A percentile compares a stretch with the other conserved stretches of the same genome.
Evolutionary conservation across 495 filamentous ascomycete species (phyloP).

Genomic region (Penicillium atrosanguineum): DNA sequence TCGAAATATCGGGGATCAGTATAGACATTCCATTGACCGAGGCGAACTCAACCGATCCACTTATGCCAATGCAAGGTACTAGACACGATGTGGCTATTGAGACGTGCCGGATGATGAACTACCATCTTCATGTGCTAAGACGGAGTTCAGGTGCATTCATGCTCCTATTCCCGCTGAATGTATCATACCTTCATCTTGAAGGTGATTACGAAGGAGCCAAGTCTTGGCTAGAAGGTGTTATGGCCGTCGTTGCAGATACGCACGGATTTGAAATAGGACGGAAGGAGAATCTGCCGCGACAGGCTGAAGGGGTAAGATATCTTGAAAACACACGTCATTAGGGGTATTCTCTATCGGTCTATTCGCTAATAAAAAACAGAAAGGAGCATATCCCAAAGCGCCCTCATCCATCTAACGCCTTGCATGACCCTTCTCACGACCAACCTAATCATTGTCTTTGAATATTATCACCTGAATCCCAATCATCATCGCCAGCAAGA

Average conservation of each 20-base stretch:
- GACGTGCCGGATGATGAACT: slow-evolving; percentile 19
- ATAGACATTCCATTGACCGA: not conserved
- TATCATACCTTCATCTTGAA: slow-evolving; percentile 13
- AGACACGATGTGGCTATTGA: slow-evolving; percentile 17
- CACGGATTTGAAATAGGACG: slow-evolving; percentile 22
- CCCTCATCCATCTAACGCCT: not conserved
- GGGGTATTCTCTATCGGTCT: too few relatives aligned
- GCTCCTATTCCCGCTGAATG: slow-evolving; percentile 20
- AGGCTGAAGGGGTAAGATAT: not conserved
- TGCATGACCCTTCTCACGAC: not conserved
- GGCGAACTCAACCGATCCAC: slow-evolving; percentile 8
- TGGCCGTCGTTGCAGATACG: slow-evolving; percentile 12
- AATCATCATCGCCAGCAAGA: slow-evolving; percentile 7
- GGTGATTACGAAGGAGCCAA: not conserved
- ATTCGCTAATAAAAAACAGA: too few relatives aligned
- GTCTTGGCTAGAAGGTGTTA: slow-evolving; percentile 12
- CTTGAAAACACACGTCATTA: too few relatives aligned
- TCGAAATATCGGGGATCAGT: slow-evolving; percentile 5
- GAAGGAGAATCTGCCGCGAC: slow-evolving; percentile 11
- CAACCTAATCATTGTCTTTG: not conserved
- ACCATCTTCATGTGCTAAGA: slow-evolving; percentile 12
- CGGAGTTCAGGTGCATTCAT: slow-evolving; percentile 16
- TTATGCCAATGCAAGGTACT: slow-evolving; percentile 18
- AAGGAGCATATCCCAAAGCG: not conserved
- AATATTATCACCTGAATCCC: slow-evolving; percentile 4